Evolutionary conservation across 2,329 filamentous ascomycete species (phyloP).

Genomic region (Phaeosphaeria sp.): DNA sequence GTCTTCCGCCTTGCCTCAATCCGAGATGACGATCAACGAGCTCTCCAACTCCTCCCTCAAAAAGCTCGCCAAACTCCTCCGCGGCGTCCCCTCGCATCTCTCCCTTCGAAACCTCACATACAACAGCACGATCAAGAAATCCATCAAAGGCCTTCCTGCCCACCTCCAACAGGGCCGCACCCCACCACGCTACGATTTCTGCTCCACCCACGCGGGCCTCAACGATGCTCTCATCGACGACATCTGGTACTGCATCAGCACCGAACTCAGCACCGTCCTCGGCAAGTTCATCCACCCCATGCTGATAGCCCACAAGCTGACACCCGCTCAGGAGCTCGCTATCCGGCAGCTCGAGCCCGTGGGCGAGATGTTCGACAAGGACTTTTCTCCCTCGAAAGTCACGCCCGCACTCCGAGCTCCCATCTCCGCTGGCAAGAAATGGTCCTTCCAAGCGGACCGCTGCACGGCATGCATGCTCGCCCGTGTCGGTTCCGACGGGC

Average conservation of each 20-base stretch:
- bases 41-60: slow-evolving; percentile 35
- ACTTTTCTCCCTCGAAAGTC: slow-evolving; percentile 20
- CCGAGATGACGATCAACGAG: slow-evolving; percentile 18
- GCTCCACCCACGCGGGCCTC: slow-evolving; percentile 32
- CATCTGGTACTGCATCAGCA: slow-evolving; percentile 29
- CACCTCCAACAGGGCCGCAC: slow-evolving; percentile 26
- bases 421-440: slow-evolving; percentile 21
- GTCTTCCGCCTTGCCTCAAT: slow-evolving; percentile 7
- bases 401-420: slow-evolving; percentile 25
- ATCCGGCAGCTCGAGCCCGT: slow-evolving; percentile 39
- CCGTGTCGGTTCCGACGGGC: slow-evolving; percentile 32
- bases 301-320: slow-evolving; percentile 26
- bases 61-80: slow-evolving; percentile 27
- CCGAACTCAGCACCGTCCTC: slow-evolving; percentile 31
- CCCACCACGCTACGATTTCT: slow-evolving; percentile 20
- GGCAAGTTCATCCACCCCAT: slow-evolving; percentile 37
- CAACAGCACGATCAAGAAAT: slow-evolving; percentile 10
- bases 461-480: slow-evolving; percentile 42
- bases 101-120: slow-evolving; percentile 10
- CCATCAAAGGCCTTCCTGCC: slow-evolving; percentile 30
- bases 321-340: slow-evolving; percentile 15
- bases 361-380: slow-evolving; percentile 29
- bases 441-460: slow-evolving; percentile 26
- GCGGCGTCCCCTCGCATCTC: slow-evolving; percentile 8
- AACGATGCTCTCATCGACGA: slow-evolving; percentile 24